Conservation (phyloP, 208 protist genomes). For the Porcisia hertigi region DNA sequence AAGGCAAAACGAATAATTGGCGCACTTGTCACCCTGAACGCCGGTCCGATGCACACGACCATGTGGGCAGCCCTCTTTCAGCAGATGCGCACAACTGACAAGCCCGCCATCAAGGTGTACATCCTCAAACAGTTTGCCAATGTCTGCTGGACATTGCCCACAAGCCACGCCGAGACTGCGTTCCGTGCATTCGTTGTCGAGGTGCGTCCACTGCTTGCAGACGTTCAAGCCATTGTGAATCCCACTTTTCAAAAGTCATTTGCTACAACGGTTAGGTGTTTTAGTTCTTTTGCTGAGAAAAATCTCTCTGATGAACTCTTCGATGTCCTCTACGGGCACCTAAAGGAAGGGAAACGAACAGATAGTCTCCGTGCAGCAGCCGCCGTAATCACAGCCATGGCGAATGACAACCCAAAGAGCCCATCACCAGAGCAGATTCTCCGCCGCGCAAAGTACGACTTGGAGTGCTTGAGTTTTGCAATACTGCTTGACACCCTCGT, state of each 20-base stretch:
- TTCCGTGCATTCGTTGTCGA: constrained; percentile 51
- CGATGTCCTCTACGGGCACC: constrained; percentile 13
- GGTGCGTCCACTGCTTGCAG: constrained; percentile 22
- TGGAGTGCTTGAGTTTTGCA: constrained; percentile 12
- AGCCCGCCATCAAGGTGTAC: constrained; percentile 29
- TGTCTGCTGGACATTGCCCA: constrained; percentile 37
- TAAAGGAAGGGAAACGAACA: constrained; percentile 22
- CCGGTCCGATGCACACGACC: constrained; percentile 33
- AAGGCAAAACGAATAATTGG: constrained; percentile 30
- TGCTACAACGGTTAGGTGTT: constrained; percentile 15
- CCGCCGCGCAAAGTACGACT: constrained; percentile 7
- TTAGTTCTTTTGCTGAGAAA: constrained; percentile 27
- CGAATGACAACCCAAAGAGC: constrained; percentile 1
- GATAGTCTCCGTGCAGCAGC: constrained; percentile 22
- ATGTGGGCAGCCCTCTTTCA: constrained; percentile 61
- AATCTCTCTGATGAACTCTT: constrained; percentile 22
- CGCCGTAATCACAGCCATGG: constrained; percentile 1
- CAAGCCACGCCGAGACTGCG: constrained; percentile 35
- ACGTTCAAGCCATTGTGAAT: constrained; percentile 36
- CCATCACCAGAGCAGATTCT: constrained; percentile 11
- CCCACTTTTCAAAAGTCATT: constrained; percentile 38
- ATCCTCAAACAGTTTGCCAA: constrained; percentile 55
- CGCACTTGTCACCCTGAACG: constrained; percentile 26
- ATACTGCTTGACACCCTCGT: constrained; percentile 24
- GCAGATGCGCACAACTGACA: constrained; percentile 37